Conservation (phyloP, 1,139 yeast species). For the Magnusiomyces paraingens region DNA sequence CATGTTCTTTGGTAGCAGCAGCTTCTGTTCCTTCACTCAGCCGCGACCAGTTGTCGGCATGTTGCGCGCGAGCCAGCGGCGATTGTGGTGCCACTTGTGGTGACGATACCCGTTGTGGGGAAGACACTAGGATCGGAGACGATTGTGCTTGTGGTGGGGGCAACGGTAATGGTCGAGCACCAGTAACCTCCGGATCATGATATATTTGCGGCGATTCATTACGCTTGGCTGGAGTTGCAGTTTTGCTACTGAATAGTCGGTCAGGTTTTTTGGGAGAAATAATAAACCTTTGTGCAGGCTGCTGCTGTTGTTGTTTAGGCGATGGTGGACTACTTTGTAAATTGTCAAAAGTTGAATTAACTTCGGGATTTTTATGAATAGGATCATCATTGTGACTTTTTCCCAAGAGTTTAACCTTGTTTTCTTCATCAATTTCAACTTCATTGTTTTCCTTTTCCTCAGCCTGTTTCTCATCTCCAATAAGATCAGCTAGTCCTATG, state of each 20-base stretch:
- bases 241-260: not conserved
- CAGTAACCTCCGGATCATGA: not conserved
- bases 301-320: not conserved
- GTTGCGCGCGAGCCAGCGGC: not conserved
- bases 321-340: not conserved
- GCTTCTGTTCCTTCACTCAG: not conserved
- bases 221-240: too few species aligned
- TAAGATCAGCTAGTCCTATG: not conserved
- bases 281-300: not conserved
- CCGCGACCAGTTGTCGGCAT: not conserved
- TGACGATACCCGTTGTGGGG: not conserved
- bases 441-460: slow-evolving; percentile 22
- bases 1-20: not conserved
- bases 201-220: not conserved
- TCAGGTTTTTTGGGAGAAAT: not conserved
- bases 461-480: slow-evolving; percentile 23
- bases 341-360: not conserved
- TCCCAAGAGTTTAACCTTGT: not conserved
- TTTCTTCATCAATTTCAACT: slow-evolving; percentile 17
- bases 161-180: not conserved
- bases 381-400: not conserved
- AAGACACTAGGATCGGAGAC: not conserved
- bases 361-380: not conserved
- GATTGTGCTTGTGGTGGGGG: not conserved
- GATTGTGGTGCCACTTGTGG: not conserved